Percentiles rank a stretch among this genome's conserved stretches.
phyloP scores from a whole-genome alignment of 2,329 filamentous ascomycete species.

The Colletotrichum magnum region DNA sequence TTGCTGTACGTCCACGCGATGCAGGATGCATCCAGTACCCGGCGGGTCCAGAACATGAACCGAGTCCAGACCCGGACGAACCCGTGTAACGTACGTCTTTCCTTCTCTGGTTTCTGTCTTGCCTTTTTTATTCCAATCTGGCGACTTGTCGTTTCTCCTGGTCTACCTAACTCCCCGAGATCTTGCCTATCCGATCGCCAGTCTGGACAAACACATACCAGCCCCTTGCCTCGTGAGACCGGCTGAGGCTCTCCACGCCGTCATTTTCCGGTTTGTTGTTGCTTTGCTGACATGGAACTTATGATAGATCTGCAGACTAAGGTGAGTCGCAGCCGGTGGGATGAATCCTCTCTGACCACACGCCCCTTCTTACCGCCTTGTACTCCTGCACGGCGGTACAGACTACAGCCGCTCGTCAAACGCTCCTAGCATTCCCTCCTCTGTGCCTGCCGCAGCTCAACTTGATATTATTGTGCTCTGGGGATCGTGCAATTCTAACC shows the following conservation, averaged over 20 bases:
- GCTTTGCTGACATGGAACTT: constrained; percentile 18
- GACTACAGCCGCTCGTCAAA: neutral
- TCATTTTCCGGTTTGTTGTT: constrained; percentile 4
- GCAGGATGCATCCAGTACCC: constrained; percentile 22
- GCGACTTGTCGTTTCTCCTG: neutral
- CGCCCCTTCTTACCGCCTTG: neutral
- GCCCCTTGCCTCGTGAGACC: constrained; percentile 7
- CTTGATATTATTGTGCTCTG: neutral
- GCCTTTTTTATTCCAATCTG: neutral
- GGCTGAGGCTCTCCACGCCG: constrained; percentile 15
- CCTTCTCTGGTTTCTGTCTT: constrained; percentile 4
- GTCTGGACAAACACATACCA: too few relatives aligned
- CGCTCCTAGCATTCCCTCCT: neutral
- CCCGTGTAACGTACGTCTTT: constrained; percentile 37
- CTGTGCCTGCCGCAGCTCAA: neutral
- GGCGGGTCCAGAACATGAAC: constrained; percentile 34
- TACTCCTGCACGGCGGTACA: neutral
- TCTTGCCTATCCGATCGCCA: neutral
- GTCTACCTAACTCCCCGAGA: neutral
- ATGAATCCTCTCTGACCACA: neutral
- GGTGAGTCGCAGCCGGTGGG: constrained; percentile 20
- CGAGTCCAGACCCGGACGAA: constrained; percentile 30
- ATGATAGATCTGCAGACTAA: constrained; percentile 32
- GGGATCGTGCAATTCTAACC: constrained; percentile 8
- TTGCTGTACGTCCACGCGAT: constrained; percentile 11